phyloP scores from a whole-genome alignment of 2,329 filamentous ascomycete species.

The Aphanocladium album region DNA sequence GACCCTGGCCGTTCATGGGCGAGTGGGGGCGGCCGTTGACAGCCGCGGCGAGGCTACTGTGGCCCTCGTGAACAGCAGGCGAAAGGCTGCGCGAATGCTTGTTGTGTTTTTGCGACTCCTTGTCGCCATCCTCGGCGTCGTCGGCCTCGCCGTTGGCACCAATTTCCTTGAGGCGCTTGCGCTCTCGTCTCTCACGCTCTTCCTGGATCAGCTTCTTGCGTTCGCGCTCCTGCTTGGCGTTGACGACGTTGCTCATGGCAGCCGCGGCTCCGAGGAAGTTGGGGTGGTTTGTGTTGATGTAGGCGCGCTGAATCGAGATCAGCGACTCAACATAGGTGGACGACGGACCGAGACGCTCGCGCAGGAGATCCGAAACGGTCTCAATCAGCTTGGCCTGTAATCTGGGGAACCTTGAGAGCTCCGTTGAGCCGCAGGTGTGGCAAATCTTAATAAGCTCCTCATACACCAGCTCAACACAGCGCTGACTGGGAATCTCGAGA shows the following conservation, averaged over 20 bases:
- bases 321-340: slow-evolving; percentile 92
- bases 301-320: slow-evolving; percentile 94
- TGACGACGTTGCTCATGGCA: slow-evolving; percentile 95
- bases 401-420: slow-evolving; percentile 85
- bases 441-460: slow-evolving; percentile 99
- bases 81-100: slow-evolving; percentile 70
- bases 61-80: slow-evolving; percentile 66
- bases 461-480: slow-evolving; percentile 96
- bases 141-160: slow-evolving; percentile 71
- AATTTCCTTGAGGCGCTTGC: slow-evolving; percentile 75
- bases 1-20: slow-evolving; percentile 53
- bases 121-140: slow-evolving; percentile 59
- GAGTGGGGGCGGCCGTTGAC: slow-evolving; percentile 64
- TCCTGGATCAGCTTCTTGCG: slow-evolving; percentile 74
- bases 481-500: slow-evolving; percentile 87
- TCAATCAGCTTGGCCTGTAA: slow-evolving; percentile 96
- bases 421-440: slow-evolving; percentile 94
- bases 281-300: slow-evolving; percentile 99
- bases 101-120: slow-evolving; percentile 41
- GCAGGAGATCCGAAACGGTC: slow-evolving; percentile 90
- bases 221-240: slow-evolving; percentile 90
- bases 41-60: slow-evolving; percentile 54
- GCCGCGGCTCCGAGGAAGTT: slow-evolving; percentile 96
- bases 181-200: slow-evolving; percentile 81
- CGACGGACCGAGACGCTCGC: slow-evolving; percentile 84